Percentiles rank a stretch among this genome's conserved stretches.
phyloP scores from a whole-genome alignment of 1,284 basidiomycete genomes.

The Irpex sp. region DNA sequence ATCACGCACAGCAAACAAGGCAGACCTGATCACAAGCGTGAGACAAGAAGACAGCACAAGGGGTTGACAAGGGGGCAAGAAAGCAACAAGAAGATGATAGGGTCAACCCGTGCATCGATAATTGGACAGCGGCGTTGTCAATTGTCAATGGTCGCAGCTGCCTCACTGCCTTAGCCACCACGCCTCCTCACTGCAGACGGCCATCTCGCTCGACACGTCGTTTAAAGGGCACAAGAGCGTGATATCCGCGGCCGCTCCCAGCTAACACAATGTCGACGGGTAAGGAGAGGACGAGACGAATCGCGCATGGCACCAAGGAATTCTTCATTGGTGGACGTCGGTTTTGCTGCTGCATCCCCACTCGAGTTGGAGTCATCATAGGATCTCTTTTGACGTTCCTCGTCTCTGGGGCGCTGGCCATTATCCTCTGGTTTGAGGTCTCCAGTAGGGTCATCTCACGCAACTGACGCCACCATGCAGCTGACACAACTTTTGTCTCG shows the following conservation, averaged over 20 bases:
- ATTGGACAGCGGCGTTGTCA: background rate
- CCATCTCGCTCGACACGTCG: background rate
- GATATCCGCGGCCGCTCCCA: background rate
- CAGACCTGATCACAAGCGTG: background rate
- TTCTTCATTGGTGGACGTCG: constrained; percentile 40
- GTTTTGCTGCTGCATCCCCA: constrained; percentile 63
- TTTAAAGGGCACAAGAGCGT: background rate
- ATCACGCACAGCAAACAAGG: background rate
- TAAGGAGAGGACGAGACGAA: background rate
- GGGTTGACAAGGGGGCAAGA: background rate
- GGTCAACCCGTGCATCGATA: background rate
- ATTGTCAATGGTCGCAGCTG: background rate
- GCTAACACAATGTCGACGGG: background rate
- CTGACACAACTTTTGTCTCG: background rate
- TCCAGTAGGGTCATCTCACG: constrained; percentile 38
- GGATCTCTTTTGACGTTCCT: constrained; percentile 50
- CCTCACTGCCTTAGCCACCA: background rate
- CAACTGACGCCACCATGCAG: background rate
- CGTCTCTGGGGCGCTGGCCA: constrained; percentile 44
- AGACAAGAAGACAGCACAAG: background rate
- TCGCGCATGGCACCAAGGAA: constrained; percentile 17
- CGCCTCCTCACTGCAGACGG: background rate
- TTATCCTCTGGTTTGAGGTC: constrained; percentile 58
- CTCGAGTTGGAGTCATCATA: constrained; percentile 56
- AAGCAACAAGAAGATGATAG: background rate